Percentiles rank a stretch among this genome's conserved stretches.
phyloP scores from a whole-genome alignment of 2,329 filamentous ascomycete genomes.

The Aspergillus sp. region DNA sequence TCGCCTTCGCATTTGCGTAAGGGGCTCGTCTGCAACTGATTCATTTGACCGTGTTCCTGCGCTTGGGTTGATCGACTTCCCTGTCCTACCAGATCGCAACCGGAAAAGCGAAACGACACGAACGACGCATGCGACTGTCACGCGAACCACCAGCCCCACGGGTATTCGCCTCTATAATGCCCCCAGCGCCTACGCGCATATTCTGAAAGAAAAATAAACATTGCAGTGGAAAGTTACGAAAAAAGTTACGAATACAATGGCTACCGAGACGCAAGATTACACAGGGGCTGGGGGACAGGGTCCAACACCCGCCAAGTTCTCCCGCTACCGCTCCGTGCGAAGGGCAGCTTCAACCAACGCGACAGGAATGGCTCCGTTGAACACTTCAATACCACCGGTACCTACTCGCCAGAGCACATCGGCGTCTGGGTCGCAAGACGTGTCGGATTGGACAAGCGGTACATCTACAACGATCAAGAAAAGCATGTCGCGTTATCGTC shows the following conservation, averaged over 20 bases:
- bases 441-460: not conserved
- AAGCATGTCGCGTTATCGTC: slow-evolving; percentile 38
- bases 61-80: not conserved
- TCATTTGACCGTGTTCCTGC: not conserved
- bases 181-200: not conserved
- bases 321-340: slow-evolving; percentile 60
- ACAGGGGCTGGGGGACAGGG: slow-evolving; percentile 13
- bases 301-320: slow-evolving; percentile 47
- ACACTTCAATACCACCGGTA: slow-evolving; percentile 11
- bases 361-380: slow-evolving; percentile 18
- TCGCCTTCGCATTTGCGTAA: not conserved
- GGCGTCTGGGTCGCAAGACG: slow-evolving; percentile 11
- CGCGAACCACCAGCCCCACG: not conserved
- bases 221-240: not conserved
- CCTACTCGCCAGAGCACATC: slow-evolving; percentile 22
- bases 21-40: not conserved
- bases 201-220: not conserved
- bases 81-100: not conserved
- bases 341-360: slow-evolving; percentile 40
- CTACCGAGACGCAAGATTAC: slow-evolving; percentile 24
- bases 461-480: slow-evolving; percentile 26
- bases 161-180: not conserved
- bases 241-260: slow-evolving; percentile 6
- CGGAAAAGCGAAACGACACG: not conserved
- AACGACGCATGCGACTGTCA: slow-evolving; percentile 1